Percentiles rank a stretch among this genome's conserved stretches.
These are phyloP conservation scores for Dendryphion nanum DNA, from an alignment of 2,329 filamentous ascomycete species.

Conservation along the genomic window DNA sequence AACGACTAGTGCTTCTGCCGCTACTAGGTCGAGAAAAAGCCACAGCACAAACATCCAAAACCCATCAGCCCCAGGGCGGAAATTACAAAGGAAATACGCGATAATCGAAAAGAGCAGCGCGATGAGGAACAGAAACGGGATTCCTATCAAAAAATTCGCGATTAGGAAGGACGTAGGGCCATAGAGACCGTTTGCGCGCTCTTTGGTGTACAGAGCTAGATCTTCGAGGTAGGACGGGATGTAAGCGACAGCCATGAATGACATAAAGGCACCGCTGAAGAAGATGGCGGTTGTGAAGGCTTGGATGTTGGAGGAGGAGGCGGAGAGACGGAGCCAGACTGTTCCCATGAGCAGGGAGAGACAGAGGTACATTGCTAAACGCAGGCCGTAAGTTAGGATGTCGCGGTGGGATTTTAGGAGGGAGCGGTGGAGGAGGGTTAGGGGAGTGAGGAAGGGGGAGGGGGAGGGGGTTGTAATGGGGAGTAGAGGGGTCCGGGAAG, in stretches of 20 bases:
- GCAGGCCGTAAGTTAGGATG: constrained; percentile 78
- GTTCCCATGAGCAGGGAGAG: constrained; percentile 87
- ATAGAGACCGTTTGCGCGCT: constrained; percentile 79
- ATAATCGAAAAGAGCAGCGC: constrained; percentile 72
- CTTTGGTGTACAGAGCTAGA: constrained; percentile 68
- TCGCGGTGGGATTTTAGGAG: constrained; percentile 85
- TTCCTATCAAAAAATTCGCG: constrained; percentile 77
- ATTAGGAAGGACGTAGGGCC: constrained; percentile 70
- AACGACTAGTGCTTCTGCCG: constrained; percentile 79
- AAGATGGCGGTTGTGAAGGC: constrained; percentile 78
- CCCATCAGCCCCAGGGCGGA: constrained; percentile 61
- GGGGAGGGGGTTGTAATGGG: constrained; percentile 34
- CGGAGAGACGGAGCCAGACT: constrained; percentile 72
- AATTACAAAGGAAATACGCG: constrained; percentile 78
- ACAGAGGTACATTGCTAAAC: constrained; percentile 77
- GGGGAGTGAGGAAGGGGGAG: constrained; percentile 50
- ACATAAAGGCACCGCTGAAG: constrained; percentile 54
- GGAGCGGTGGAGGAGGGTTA: constrained; percentile 71
- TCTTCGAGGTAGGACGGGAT: constrained; percentile 83
- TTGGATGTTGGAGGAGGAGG: constrained; percentile 71
- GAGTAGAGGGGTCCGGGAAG: not conserved
- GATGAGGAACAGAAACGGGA: constrained; percentile 80
- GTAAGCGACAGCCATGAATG: constrained; percentile 67
- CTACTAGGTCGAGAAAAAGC: constrained; percentile 80
- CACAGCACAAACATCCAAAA: constrained; percentile 81